Evolutionary conservation across 139 green algal species (phyloP).

Genomic region (Haematococcus sp.): DNA sequence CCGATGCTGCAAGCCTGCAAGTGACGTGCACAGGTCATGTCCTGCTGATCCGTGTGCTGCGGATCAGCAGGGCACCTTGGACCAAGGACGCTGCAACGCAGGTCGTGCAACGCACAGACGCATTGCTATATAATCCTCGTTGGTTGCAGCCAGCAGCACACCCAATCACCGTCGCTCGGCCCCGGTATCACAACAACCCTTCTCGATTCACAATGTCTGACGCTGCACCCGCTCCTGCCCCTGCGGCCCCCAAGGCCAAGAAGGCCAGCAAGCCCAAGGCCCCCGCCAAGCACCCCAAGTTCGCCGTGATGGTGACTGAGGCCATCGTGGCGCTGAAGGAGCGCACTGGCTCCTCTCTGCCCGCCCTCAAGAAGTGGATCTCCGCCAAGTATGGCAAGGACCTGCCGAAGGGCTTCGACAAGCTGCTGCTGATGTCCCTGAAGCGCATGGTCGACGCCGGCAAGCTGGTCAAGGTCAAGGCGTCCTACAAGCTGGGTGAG

Average conservation of each 20-base stretch:
- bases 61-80: too few relatives aligned
- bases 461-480: conserved; percentile 77
- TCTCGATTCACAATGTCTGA: conserved; percentile 13
- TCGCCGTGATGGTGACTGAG: conserved; percentile 55
- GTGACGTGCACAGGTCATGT: too few relatives aligned
- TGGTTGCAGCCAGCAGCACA: too few relatives aligned
- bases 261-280: conserved; percentile 29
- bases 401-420: conserved; percentile 49
- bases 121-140: too few relatives aligned
- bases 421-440: conserved; percentile 46
- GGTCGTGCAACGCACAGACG: too few relatives aligned
- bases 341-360: conserved; percentile 58
- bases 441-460: conserved; percentile 50
- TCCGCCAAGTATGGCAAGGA: conserved; percentile 56
- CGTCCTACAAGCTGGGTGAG: conserved; percentile 68
- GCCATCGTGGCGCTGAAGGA: conserved; percentile 79
- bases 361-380: conserved; percentile 81
- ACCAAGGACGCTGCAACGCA: too few relatives aligned
- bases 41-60: too few relatives aligned
- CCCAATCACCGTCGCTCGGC: neutral
- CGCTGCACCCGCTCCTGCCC: neutral
- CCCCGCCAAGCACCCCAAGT: conserved; percentile 30
- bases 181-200: too few relatives aligned
- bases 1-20: too few relatives aligned
- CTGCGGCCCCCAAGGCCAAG: conserved; percentile 18